Evolutionary conservation across 1,284 basidiomycete species (phyloP).

Genomic region (Cryptococcus amylolentus): DNA sequence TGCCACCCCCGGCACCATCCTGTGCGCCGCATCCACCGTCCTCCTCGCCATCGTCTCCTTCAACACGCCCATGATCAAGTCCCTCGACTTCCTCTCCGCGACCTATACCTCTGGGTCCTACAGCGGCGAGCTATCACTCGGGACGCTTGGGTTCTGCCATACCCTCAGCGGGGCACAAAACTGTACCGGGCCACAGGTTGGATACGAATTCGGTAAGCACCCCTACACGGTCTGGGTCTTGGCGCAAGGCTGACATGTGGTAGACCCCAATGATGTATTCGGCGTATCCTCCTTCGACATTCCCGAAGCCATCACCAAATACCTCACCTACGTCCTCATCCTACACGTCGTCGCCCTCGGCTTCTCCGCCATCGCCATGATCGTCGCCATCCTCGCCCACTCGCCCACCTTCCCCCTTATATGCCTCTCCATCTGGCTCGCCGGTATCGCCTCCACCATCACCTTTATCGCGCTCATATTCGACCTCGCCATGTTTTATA

Average conservation of each 20-base stretch:
- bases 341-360: conserved; percentile 79
- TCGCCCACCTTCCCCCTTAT: conserved; percentile 77
- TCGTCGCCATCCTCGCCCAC: conserved; percentile 78
- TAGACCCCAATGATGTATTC: conserved; percentile 75
- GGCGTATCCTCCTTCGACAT: conserved; percentile 65
- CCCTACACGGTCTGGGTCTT: neutral
- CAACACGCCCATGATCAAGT: conserved; percentile 78
- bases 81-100: conserved; percentile 77
- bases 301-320: conserved; percentile 66
- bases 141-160: conserved; percentile 79
- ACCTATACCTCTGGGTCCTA: conserved; percentile 55
- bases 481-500: conserved; percentile 78
- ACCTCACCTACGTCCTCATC: conserved; percentile 82
- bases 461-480: conserved; percentile 78
- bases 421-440: conserved; percentile 76
- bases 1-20: conserved; percentile 77
- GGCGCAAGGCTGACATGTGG: neutral
- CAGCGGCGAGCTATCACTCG: conserved; percentile 68
- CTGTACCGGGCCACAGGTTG: conserved; percentile 72
- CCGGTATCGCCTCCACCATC: conserved; percentile 67
- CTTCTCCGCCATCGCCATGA: conserved; percentile 63
- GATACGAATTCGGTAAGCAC: conserved; percentile 73
- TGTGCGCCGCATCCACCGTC: conserved; percentile 68
- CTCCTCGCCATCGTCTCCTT: conserved; percentile 79
- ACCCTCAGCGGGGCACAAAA: conserved; percentile 52